phyloP scores from a whole-genome alignment of 495 filamentous ascomycete genomes.

The Neurospora sp. region DNA sequence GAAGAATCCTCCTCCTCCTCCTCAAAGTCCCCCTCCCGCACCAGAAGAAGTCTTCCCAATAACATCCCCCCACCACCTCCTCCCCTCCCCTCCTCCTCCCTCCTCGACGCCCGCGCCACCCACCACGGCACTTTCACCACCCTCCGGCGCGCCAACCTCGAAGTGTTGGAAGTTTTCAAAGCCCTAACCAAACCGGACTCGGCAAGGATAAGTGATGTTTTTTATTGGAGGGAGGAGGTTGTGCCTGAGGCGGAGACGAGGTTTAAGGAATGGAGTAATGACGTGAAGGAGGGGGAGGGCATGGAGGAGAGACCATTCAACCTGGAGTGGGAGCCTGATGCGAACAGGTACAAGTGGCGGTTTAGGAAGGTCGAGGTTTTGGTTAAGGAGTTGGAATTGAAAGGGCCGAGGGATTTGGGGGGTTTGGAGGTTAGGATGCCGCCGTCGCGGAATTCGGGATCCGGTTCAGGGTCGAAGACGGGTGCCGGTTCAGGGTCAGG shows the following conservation, averaged over 20 bases:
- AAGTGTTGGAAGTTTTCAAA: conserved; percentile 1
- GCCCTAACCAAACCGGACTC: background rate
- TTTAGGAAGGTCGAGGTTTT: conserved; percentile 10
- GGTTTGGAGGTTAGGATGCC: conserved; percentile 11
- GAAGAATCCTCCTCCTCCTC: too few species aligned
- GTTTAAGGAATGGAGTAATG: background rate
- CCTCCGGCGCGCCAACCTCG: conserved; percentile 1
- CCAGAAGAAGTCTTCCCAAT: background rate
- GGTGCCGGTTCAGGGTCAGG: too few species aligned
- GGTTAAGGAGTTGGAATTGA: conserved; percentile 4
- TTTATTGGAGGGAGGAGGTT: background rate
- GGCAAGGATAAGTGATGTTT: conserved; percentile 1
- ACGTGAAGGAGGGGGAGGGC: background rate
- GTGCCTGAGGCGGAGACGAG: background rate
- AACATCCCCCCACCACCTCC: background rate
- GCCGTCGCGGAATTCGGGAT: background rate
- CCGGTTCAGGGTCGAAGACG: too few species aligned
- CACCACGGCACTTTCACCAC: conserved; percentile 10
- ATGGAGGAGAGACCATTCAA: background rate
- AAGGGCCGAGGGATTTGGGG: conserved; percentile 12
- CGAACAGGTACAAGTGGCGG: conserved; percentile 1
- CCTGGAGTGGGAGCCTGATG: conserved; percentile 4
- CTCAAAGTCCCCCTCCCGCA: background rate
- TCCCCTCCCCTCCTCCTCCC: background rate
- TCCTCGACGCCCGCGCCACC: background rate